Base-by-base conservation (phyloP, 2,329 filamentous ascomycete genomes). In the Xylaria sp. region DNA sequence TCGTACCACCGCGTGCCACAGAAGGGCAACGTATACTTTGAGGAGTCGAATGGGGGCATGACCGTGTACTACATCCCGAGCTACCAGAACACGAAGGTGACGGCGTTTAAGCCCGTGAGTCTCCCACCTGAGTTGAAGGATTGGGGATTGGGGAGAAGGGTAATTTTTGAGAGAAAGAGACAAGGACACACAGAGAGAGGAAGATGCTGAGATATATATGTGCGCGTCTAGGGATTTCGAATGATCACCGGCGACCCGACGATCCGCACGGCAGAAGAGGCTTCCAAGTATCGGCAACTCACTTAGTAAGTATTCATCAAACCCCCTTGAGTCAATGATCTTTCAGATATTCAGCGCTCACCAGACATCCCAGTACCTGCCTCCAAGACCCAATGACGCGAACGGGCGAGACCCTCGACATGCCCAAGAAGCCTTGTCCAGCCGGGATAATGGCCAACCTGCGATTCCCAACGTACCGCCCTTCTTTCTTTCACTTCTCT, bases 1-100 rank as follows among this genome's bases (percentile, higher is more conserved):
- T 83, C 74, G 66, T 78, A 75, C 75, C 77, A 71, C 23, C 67
- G 73, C 5, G 74, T 76, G 7, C 68, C 62, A 18, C 74, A 76
- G 63, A 75, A 74, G 62, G 71, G 70, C 25, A 74, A 75, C 12
- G 75, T 75, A 9, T 71, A 68, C 41, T 77, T 80, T 62, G 78
- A 80, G 33, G 74, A 76, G 23, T 79, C 80, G 6, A 73, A 77
- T 8, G 80, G 79, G 6, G 81, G 82, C 25, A 80, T 83, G 65
- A 82, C 81, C 0, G 78, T 84, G 4, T 84, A 84, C 75, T 84
- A 84, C 66, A 82, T 82, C n/a, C 69, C 74, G 13, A 72, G 73
- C 69, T 73, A 73, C 31, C 54, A 72, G 13, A 78, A 78, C 55
- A 75, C 75, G 8, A 81, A 79, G 39, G 81, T 82, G 20, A 83